Evolutionary conservation across 2,329 filamentous ascomycete genomes (phyloP).

Genomic region (Xylaria sp.): DNA sequence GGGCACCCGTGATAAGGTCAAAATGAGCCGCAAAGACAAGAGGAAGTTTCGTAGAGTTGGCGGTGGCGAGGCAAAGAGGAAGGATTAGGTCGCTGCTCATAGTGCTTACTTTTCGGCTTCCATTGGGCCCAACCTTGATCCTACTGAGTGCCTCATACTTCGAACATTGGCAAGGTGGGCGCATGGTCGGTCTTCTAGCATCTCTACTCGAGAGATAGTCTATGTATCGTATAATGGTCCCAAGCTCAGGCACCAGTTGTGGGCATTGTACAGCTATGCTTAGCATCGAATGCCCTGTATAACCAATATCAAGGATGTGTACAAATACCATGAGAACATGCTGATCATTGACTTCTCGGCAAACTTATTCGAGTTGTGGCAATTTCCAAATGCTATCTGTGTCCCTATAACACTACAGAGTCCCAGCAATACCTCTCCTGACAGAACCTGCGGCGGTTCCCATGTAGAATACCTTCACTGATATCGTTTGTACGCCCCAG

Average conservation of each 20-base stretch:
- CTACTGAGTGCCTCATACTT: background rate
- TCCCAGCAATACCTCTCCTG: background rate
- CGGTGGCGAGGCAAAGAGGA: constrained; percentile 53
- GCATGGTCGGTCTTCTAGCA: background rate
- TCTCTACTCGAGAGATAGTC: background rate
- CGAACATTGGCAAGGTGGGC: background rate
- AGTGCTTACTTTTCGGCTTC: background rate
- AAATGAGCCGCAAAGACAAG: constrained; percentile 81
- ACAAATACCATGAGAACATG: background rate
- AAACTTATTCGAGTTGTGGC: background rate
- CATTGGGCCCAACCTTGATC: background rate
- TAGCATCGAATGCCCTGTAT: background rate
- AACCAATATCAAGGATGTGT: too few species aligned
- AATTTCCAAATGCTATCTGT: background rate
- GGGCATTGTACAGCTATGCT: too few species aligned
- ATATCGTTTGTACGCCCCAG: background rate
- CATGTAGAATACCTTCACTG: background rate
- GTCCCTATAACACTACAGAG: background rate
- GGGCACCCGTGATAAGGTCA: constrained; percentile 76
- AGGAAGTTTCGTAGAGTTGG: constrained; percentile 76
- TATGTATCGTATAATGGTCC: background rate
- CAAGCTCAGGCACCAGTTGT: background rate
- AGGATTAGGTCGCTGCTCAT: constrained; percentile 41
- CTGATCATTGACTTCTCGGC: background rate
- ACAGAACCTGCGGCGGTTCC: too few species aligned